Percentiles rank a stretch among this genome's conserved stretches.
Evolutionary conservation across 2,329 filamentous ascomycete genomes (phyloP).

Genomic region (Fusarium annulatum): DNA sequence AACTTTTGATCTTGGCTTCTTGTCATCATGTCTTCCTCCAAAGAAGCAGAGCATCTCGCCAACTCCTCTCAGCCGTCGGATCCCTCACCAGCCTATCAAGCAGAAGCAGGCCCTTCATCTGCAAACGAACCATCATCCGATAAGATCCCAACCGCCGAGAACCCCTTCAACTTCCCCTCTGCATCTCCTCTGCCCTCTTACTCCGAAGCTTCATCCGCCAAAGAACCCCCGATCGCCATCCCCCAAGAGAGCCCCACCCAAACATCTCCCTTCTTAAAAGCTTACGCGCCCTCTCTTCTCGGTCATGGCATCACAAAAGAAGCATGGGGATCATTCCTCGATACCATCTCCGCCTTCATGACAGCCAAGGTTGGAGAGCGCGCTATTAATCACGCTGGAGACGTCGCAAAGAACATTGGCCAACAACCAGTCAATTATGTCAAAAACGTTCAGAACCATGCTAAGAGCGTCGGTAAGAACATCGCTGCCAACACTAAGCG

Average conservation of each 20-base stretch:
- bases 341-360: constrained; percentile 59
- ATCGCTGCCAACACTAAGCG: constrained; percentile 52
- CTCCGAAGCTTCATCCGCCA: constrained; percentile 28
- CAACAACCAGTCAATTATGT: constrained; percentile 51
- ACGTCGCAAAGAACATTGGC: constrained; percentile 52
- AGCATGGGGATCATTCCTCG: constrained; percentile 51
- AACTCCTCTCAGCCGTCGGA: background rate
- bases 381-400: constrained; percentile 56
- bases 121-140: background rate
- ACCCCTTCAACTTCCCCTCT: constrained; percentile 56
- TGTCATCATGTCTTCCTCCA: constrained; percentile 17
- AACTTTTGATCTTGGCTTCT: fast-evolving
- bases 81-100: background rate
- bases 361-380: constrained; percentile 57
- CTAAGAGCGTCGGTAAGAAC: constrained; percentile 51
- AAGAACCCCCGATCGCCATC: constrained; percentile 52
- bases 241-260: constrained; percentile 52
- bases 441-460: constrained; percentile 51
- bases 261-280: constrained; percentile 53
- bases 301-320: constrained; percentile 51
- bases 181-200: constrained; percentile 48
- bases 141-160: constrained; percentile 46
- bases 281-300: constrained; percentile 54
- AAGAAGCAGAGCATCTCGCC: constrained; percentile 29
- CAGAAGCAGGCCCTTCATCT: background rate